Base-by-base conservation (phyloP, 768 basidiomycete species). In the Sarcodon aspratus region DNA sequence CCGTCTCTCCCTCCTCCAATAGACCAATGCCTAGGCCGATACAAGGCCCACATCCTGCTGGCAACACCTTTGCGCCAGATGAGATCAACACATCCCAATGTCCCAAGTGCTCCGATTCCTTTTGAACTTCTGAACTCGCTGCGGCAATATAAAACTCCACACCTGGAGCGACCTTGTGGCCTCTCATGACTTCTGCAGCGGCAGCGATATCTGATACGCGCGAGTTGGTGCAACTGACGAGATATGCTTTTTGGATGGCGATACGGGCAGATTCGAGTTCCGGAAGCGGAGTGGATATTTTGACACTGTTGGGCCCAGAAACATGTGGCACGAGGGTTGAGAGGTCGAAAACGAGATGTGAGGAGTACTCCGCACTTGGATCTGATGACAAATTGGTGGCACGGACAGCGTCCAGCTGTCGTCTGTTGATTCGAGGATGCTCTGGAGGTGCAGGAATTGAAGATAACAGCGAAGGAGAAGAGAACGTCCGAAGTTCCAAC, bases 71-170 rank as follows among this genome's bases (percentile, higher is more conserved):
- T 7, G 95, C 96, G 0, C 96, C 96, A 4, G 91, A 81, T n/a
- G 75, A 74, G 32, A 94, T 67, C 35, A 99, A 75, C 0, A 81
- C 71, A 27, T 82, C 82, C 96, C 96, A 99, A 58, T 96, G 80
- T 0, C 96, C 96, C 1, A 75, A 62, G 7, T 63, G 70, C 62
- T 98, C 95, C 0, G 92, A 78, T 59, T 96, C 95, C 46, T 79
- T 79, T 65, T 98, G 96, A 1, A 99, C 95, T 45, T 75, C 73
- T 1, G 90, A 93, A 54, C 85, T 89, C 1, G 96, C 96, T 6
- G 96, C 94, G 6, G 96, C 93, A 54, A 99, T 83, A 69, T 97
- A 99, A 62, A 99, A 97, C 54, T 98, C 89, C 37, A 99, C 94
- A 12, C 87, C 88, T 1, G 80, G 76, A 0, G 92, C 87, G 47